phyloP scores from a whole-genome alignment of 441 rosid species.

The Cnidoscolus chayamansa region DNA sequence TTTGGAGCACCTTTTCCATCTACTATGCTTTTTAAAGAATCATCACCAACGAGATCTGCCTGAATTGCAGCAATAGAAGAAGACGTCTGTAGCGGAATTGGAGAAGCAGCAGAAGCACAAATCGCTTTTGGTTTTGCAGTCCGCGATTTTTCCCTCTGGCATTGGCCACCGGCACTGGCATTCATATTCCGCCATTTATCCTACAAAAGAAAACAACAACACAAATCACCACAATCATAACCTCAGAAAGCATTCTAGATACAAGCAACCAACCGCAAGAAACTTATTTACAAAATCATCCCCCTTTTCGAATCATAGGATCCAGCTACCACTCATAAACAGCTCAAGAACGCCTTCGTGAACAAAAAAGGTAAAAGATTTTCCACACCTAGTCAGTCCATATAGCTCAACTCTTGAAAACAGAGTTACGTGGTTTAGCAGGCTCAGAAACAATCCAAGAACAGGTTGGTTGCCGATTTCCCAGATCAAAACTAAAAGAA shows the following conservation, averaged over 20 bases:
- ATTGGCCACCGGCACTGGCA: conserved; percentile 41
- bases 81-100: conserved; percentile 22
- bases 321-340: background rate
- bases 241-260: background rate
- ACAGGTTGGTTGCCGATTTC: background rate
- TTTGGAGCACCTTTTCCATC: conserved; percentile 34
- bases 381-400: background rate
- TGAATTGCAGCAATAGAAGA: conserved; percentile 25
- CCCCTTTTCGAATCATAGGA: background rate
- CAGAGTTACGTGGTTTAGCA: background rate
- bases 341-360: background rate
- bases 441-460: background rate
- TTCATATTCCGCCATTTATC: conserved; percentile 66
- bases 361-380: background rate
- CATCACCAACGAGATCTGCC: conserved; percentile 29
- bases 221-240: background rate
- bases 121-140: conserved; percentile 35
- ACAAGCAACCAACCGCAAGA: background rate
- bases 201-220: conserved; percentile 22
- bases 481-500: background rate
- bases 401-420: background rate
- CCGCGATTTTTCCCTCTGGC: conserved; percentile 56
- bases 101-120: conserved; percentile 23
- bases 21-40: conserved; percentile 26
- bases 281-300: background rate